Conservation (phyloP, 202 grass and related monocot species). For the Dendrocalamus latiflorus region DNA sequence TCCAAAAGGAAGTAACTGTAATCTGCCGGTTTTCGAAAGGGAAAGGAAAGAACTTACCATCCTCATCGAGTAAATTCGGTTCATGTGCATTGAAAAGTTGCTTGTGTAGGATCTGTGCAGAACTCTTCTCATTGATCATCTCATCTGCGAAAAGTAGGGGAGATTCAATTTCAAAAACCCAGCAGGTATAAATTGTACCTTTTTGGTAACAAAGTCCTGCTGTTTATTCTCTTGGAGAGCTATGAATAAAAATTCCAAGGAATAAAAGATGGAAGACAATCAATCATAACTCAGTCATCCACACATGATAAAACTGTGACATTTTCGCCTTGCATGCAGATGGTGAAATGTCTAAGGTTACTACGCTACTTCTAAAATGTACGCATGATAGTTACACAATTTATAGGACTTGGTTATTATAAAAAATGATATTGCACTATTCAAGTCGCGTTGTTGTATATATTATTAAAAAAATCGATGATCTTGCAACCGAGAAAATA, state of each 20-base stretch:
- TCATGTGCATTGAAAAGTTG: conserved; percentile 82
- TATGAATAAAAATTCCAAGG: background rate
- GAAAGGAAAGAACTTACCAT: conserved; percentile 49
- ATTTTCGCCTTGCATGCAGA: conserved; percentile 12
- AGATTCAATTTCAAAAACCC: conserved; percentile 10
- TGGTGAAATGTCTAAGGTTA: conserved; percentile 6
- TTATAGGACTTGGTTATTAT: background rate
- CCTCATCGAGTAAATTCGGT: conserved; percentile 83
- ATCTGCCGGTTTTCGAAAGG: conserved; percentile 3
- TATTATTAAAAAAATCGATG: background rate
- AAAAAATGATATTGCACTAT: background rate
- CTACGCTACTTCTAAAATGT: background rate
- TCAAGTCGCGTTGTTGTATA: background rate
- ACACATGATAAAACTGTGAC: background rate
- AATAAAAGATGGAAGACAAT: conserved; percentile 4
- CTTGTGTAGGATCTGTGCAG: conserved; percentile 58
- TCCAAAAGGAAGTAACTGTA: background rate
- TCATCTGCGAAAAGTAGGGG: conserved; percentile 58
- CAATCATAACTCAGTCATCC: background rate
- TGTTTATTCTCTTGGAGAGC: background rate
- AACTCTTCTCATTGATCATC: conserved; percentile 49
- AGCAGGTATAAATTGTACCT: background rate
- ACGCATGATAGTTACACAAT: background rate
- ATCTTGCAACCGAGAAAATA: conserved; percentile 3
- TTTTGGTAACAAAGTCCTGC: conserved; percentile 5